These are phyloP conservation scores for Arxiozyma heterogenica DNA, from an alignment of 1,139 yeast genomes.

Conservation along the genomic window DNA sequence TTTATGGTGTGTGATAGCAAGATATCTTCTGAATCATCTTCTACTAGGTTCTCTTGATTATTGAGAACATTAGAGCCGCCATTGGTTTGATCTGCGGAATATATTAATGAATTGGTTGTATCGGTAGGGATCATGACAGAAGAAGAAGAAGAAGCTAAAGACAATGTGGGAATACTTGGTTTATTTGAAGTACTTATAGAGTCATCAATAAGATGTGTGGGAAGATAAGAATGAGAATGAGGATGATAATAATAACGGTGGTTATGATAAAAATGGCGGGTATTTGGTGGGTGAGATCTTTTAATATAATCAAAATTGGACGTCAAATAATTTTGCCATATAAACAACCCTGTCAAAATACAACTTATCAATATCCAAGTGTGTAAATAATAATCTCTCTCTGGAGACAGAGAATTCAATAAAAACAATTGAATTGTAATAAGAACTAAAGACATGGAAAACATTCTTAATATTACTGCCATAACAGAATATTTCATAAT, in stretches of 20 bases:
- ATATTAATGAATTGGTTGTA: too few relatives aligned
- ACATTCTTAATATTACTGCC: conserved; percentile 80
- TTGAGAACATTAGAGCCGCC: background rate
- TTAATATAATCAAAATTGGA: conserved; percentile 62
- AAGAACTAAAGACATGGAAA: conserved; percentile 69
- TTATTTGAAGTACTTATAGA: conserved; percentile 56
- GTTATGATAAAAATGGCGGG: background rate
- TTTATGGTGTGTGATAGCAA: background rate
- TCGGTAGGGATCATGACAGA: background rate
- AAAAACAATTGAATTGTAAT: conserved; percentile 63
- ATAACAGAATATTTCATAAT: conserved; percentile 79
- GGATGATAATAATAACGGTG: conserved; percentile 33
- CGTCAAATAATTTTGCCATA: conserved; percentile 81
- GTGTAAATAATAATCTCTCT: conserved; percentile 59
- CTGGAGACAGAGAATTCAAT: conserved; percentile 49
- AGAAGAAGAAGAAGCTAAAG: conserved; percentile 38
- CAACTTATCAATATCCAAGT: conserved; percentile 89
- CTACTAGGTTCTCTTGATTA: background rate
- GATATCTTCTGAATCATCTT: background rate
- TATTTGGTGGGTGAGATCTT: conserved; percentile 1
- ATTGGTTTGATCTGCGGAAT: background rate
- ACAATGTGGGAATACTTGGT: conserved; percentile 58
- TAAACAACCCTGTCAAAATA: conserved; percentile 71
- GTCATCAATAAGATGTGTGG: conserved; percentile 39
- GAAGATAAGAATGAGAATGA: background rate